Evolutionary conservation across 2,329 filamentous ascomycete species (phyloP), one percentile per base, ranked within the genome.

Genomic region (Arthrocladium fulminans): DNA sequence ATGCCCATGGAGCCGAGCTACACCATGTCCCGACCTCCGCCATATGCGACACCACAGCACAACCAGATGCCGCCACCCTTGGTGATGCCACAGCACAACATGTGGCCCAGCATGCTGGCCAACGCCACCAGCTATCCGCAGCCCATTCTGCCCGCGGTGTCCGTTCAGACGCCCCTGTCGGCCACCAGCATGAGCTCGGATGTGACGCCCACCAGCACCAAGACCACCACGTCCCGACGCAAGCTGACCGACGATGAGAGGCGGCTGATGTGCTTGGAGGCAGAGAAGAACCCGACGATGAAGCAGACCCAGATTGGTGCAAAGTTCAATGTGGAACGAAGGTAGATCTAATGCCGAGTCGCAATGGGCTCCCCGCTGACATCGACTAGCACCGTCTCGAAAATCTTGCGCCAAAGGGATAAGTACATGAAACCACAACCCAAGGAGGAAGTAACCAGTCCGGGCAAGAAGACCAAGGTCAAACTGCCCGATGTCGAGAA

Each of bases 221-320:
- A 59, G 45, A 49, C 54, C 20, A 52, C 46, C 41, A 86, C 84
- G 41, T 85, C 86, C 3, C 77, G 88, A 58, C 88, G 88, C 67
- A 97, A 90, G 1, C 73, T 98, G 58, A 96, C 88, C 6, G 87
- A 95, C 61, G 83, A 87, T 50, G 89, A 97, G 64, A 84, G 92
- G 55, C 79, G 88, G 56, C 79, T 81, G 38, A 98, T 98, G 89
- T 98, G 92, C 66, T 79, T 88, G 62, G 96, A 90, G 66, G 86
- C 90, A 59, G 85, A 92, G 63, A 84, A 94, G 54, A 83, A 97
- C 63, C 92, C 90, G 19, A 83, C 80, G 42, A 83, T 88, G 39
- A 95, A 95, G 69, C 92, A 98, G 70, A 92, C 88, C 15, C 90
- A 97, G 62, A 98, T 98, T 68, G 92, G 92, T 68, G 84, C 83